Evolutionary conservation across 2,329 filamentous ascomycete species (phyloP).

Genomic region (Bipolaris victoriae): DNA sequence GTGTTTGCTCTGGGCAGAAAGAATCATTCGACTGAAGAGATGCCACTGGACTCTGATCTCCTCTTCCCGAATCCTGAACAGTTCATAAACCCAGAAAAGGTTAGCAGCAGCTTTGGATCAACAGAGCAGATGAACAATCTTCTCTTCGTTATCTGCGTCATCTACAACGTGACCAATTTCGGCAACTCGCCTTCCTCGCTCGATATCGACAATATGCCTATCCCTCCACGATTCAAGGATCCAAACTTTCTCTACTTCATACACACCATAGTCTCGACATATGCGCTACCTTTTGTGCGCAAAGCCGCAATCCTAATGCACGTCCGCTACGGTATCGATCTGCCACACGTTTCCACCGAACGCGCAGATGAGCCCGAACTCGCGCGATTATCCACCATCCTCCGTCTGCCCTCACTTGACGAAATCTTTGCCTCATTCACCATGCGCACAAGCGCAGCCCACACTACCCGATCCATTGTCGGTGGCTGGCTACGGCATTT

Average conservation of each 20-base stretch:
- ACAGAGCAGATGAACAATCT: conserved; percentile 40
- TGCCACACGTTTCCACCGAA: conserved; percentile 66
- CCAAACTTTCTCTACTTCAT: conserved; percentile 45
- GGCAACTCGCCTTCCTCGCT: conserved; percentile 32
- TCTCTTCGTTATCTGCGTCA: conserved; percentile 40
- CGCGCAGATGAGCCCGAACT: conserved; percentile 75
- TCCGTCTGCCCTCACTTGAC: conserved; percentile 79
- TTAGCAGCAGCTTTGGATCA: conserved; percentile 27
- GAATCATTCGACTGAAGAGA: conserved; percentile 12
- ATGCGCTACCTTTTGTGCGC: conserved; percentile 87
- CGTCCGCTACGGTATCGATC: conserved; percentile 86
- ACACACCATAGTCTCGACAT: conserved; percentile 67
- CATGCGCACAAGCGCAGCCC: conserved; percentile 32
- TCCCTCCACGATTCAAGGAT: conserved; percentile 35
- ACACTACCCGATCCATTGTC: conserved; percentile 58
- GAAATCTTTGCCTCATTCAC: conserved; percentile 72
- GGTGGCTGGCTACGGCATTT: conserved; percentile 77
- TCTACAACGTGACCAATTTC: conserved; percentile 38
- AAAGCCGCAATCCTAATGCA: conserved; percentile 85
- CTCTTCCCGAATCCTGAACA: conserved; percentile 24
- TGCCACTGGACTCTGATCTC: conserved; percentile 5
- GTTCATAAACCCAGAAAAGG: conserved; percentile 38
- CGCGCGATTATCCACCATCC: conserved; percentile 75
- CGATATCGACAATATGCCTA: conserved; percentile 33
- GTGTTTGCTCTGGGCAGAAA: conserved; percentile 51